A percentile compares a stretch with the other conserved stretches of the same genome.
Evolutionary conservation across 148 eudicot genomes (phyloP).

Genomic region (Persicaria tinctoria): DNA sequence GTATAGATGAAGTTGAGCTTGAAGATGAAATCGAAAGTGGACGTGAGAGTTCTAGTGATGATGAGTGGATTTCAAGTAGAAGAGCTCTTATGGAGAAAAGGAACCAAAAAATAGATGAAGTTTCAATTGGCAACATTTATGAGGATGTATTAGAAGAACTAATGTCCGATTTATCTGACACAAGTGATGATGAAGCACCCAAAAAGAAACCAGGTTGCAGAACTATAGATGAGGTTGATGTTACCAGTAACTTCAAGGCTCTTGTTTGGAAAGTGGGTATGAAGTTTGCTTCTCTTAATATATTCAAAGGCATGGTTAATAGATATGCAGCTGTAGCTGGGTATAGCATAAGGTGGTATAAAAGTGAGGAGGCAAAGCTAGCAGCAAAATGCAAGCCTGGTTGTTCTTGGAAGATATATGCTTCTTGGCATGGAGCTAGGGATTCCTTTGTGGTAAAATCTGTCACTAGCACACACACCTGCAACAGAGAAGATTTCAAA

Average conservation of each 20-base stretch:
- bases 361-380: neutral
- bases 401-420: neutral
- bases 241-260: neutral
- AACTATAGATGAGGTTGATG: neutral
- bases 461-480: neutral
- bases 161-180: neutral
- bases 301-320: neutral
- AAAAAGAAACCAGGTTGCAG: neutral
- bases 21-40: neutral
- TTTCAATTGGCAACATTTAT: too few species aligned
- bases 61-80: too few species aligned
- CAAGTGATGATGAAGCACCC: neutral
- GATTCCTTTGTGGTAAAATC: neutral
- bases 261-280: neutral
- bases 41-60: too few species aligned
- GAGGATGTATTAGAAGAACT: neutral
- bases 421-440: neutral
- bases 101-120: neutral
- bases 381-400: neutral
- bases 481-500: neutral
- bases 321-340: neutral
- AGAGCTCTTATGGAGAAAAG: neutral
- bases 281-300: neutral
- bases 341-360: neutral
- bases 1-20: neutral